Base-by-base conservation (phyloP, 345 rosid species). In the Linum trigynum region DNA sequence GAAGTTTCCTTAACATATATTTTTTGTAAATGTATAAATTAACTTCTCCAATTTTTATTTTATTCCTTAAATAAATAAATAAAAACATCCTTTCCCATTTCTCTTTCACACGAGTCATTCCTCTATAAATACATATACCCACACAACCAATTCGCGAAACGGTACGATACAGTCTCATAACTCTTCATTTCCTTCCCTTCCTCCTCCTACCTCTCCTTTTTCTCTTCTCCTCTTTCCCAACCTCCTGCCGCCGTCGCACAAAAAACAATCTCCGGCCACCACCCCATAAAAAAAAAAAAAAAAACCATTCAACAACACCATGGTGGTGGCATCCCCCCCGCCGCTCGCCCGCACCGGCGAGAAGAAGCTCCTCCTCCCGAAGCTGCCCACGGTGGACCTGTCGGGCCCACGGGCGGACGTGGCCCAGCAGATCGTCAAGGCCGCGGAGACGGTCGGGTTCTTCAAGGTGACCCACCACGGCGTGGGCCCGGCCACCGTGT, bases 391-490 rank as follows among this genome's bases (percentile, higher is more conserved):
- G 39, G 67, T 75, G 40, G 78, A 75, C 74, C 50, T 75, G 6
- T 66, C 71, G 53, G 68, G 41, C 3, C 58, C 59, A 5, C 63
- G 71, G 7, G 32, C 65, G 5, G 50, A 55, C 68, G 37, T 75
- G 39, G 38, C 63, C 2, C 60, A 35, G 11, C 58, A 11, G 11
- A 75, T 78, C 3, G 81, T 78, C 5, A 65, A 50, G 65, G 78
- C 81, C 4, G 50, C 76, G 35, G 72, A 74, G 58, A 68, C 71
- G 1, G 43, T 56, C 39, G 81, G 81, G 1, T 74, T 78, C 65
- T 78, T 78, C 71, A 78, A 71, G 68, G 76, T 78, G 38, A 65
- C 71, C 12, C 74, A 78, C 63, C 81, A 78, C 23, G 76, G 81
- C 0, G 78, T 78, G 56, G 36, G 68, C 5, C 48, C 11, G 10